Base-by-base conservation (phyloP, 805 yeast genomes). In the Ogataea philodendri region DNA sequence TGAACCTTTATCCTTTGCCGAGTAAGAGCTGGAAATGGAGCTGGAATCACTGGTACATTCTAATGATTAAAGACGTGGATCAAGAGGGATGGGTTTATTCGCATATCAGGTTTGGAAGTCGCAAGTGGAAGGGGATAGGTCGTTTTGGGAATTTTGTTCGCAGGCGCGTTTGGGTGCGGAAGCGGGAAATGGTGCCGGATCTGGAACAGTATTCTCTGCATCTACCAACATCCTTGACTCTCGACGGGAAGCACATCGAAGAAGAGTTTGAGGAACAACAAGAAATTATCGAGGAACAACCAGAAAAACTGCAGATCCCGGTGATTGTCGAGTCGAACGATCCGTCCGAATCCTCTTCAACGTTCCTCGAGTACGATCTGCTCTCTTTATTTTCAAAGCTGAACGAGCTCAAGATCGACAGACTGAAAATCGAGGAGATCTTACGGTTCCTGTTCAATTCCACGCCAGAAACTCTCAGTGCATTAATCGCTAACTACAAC, bases 11-110 rank as follows among this genome's bases (percentile, higher is more conserved):
- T 37, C 76, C 78, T 0, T 57, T 74, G 15, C 79, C 81, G 1
- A 77, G 68, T 24, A 52, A 63, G 20, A 49, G 60, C 32, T 75
- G 81, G 81, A 39, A 46, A 32, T 75, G 81, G 81, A 48, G 60
- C 15, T 75, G 81, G 81, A 61, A 60, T n/a, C 51, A 49, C 26
- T 74, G 80, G 81, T 69, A 72, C 39, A 65, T 72, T 3, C 48
- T 73, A 39, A 74, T 74, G 80, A 56, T 67, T 26, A 62, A 65
- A 31, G 79, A 75, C 44, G 77, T 73, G 19, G 81, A 75, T 46
- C 79, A 74, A 41, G 70, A 70, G 41, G 81, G 81, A 3, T 75
- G 80, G 79, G 55, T 69, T 3, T 75, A 75, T 45, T 65, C 74
- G 25, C 42, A 52, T n/a, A 30, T 66, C 2, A 45, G 67, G 11